These are phyloP conservation scores for Colletotrichum eremochloae DNA, from an alignment of 2,329 filamentous ascomycete genomes.

Conservation along the genomic window DNA sequence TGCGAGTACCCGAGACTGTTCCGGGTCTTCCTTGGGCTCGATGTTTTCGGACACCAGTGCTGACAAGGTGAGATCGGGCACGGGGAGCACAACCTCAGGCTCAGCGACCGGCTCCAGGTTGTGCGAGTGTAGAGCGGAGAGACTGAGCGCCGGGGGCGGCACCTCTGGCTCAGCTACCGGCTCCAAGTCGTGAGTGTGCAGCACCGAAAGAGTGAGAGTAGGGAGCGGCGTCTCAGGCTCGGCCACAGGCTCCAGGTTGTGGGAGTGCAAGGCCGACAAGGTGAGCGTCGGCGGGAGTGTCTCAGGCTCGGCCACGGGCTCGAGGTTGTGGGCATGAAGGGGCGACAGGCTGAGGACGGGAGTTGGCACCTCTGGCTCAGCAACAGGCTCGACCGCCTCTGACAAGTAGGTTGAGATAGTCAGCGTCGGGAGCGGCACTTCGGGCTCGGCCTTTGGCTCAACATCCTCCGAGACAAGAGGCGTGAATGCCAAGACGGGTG, in stretches of 20 bases:
- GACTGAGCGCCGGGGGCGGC: conserved; percentile 36
- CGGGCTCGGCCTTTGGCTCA: conserved; percentile 50
- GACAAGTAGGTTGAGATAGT: conserved; percentile 54
- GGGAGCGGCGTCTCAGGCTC: conserved; percentile 43
- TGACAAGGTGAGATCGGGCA: conserved; percentile 48
- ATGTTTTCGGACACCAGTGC: conserved; percentile 49
- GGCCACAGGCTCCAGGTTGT: conserved; percentile 48
- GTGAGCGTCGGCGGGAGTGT: conserved; percentile 40
- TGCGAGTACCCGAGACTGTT: conserved; percentile 39
- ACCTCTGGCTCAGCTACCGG: conserved; percentile 45
- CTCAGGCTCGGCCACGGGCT: conserved; percentile 46
- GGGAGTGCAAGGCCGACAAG: conserved; percentile 45
- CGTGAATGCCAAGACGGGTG: conserved; percentile 53
- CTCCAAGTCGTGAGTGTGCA: conserved; percentile 47
- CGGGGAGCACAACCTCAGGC: conserved; percentile 48
- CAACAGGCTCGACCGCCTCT: conserved; percentile 49
- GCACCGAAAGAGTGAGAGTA: conserved; percentile 52
- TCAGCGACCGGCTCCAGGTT: conserved; percentile 48
- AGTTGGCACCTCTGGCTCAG: conserved; percentile 47
- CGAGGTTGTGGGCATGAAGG: conserved; percentile 47
- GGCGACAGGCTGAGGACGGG: conserved; percentile 44
- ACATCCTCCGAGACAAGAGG: conserved; percentile 59
- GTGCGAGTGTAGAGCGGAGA: conserved; percentile 46
- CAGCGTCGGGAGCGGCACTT: conserved; percentile 47
- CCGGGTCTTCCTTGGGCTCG: conserved; percentile 51